A percentile compares a stretch with the other conserved stretches of the same genome.
Conservation (phyloP, 768 basidiomycete species). For the Dictyophora rubrovolvata region DNA sequence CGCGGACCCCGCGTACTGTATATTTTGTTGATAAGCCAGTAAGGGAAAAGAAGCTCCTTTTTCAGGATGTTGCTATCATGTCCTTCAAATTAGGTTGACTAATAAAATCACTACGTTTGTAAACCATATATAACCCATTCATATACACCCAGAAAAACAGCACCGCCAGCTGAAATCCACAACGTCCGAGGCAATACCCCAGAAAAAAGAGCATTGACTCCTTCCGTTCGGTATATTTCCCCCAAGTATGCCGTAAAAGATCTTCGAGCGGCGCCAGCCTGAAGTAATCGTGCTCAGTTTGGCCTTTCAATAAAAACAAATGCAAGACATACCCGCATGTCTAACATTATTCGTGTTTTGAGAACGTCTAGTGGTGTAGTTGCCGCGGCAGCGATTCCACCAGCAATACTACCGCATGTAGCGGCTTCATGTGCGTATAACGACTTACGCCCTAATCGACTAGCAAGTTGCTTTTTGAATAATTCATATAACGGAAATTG, state of each 20-base stretch:
- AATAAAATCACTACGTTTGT: conserved; percentile 14
- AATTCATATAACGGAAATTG: conserved; percentile 95
- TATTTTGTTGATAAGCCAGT: too few relatives aligned
- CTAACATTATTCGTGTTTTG: conserved; percentile 96
- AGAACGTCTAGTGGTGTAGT: conserved; percentile 96
- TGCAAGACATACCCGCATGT: conserved; percentile 47
- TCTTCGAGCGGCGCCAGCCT: conserved; percentile 5
- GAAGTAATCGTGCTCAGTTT: neutral
- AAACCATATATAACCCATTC: conserved; percentile 63
- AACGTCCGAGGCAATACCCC: conserved; percentile 86
- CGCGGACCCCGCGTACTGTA: too few relatives aligned
- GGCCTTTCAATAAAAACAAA: neutral
- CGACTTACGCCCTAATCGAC: conserved; percentile 38
- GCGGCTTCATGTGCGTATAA: conserved; percentile 71
- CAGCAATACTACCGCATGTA: conserved; percentile 82
- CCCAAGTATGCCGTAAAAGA: conserved; percentile 21
- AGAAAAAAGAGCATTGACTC: conserved; percentile 64
- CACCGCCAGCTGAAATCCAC: conserved; percentile 95
- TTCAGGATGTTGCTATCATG: too few relatives aligned
- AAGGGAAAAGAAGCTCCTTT: too few relatives aligned
- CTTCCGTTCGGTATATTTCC: conserved; percentile 65
- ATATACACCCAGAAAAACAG: conserved; percentile 95
- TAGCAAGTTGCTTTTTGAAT: conserved; percentile 61
- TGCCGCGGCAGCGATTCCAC: conserved; percentile 77
- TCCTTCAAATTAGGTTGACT: too few relatives aligned